Percentiles rank a stretch among this genome's conserved stretches.
phyloP scores from a whole-genome alignment of 495 filamentous ascomycete species.

The Amorphotheca resinae region DNA sequence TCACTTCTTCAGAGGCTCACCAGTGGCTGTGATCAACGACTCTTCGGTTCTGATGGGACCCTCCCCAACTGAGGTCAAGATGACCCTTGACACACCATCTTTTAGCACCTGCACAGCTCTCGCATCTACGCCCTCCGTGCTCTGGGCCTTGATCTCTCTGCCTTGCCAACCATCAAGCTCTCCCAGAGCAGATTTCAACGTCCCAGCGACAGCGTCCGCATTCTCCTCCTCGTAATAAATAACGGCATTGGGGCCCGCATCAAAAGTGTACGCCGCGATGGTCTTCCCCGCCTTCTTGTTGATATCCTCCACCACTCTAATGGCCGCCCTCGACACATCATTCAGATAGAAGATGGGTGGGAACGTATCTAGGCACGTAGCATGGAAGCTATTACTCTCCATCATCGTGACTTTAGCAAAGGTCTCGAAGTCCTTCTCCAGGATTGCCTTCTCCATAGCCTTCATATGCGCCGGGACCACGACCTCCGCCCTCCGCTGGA shows the following conservation, averaged over 20 bases:
- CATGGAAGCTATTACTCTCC: slow-evolving; percentile 94
- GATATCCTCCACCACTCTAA: slow-evolving; percentile 77
- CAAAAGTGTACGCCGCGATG: slow-evolving; percentile 90
- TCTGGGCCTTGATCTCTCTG: slow-evolving; percentile 30
- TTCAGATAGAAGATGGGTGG: slow-evolving; percentile 99
- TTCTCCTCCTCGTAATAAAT: slow-evolving; percentile 84
- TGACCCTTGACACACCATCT: slow-evolving; percentile 74
- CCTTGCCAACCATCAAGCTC: slow-evolving; percentile 51
- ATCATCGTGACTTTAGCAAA: slow-evolving; percentile 90
- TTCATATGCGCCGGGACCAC: slow-evolving; percentile 78
- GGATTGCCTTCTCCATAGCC: slow-evolving; percentile 75
- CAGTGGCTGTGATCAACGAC: slow-evolving; percentile 61
- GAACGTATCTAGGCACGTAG: slow-evolving; percentile 84
- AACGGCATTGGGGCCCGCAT: slow-evolving; percentile 93
- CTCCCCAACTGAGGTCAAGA: slow-evolving; percentile 82
- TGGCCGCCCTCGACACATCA: slow-evolving; percentile 73
- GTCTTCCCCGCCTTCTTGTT: slow-evolving; percentile 60
- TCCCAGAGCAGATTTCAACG: slow-evolving; percentile 45
- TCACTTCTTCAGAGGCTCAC: slow-evolving; percentile 23
- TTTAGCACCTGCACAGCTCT: slow-evolving; percentile 47
- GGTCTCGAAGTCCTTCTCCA: slow-evolving; percentile 61
- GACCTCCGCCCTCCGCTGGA: slow-evolving; percentile 52
- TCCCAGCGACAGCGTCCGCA: slow-evolving; percentile 54
- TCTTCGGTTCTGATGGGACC: slow-evolving; percentile 71
- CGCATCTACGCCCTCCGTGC: slow-evolving; percentile 40